These are phyloP conservation scores for Taphrina confusa DNA, from an alignment of 1,139 yeast species.

Conservation along the genomic window DNA sequence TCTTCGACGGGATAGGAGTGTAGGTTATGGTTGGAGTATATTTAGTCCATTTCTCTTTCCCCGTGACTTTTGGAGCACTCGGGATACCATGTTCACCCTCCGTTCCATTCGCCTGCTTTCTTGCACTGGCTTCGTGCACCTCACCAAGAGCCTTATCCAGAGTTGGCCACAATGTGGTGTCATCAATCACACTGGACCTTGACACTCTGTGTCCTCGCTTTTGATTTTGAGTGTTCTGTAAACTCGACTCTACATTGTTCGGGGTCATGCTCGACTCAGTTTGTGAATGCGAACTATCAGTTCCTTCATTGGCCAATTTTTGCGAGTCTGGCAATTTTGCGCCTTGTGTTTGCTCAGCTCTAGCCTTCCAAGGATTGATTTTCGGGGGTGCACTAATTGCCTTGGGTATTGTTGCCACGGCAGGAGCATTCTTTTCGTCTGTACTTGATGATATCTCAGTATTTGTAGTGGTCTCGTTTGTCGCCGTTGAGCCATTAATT, in stretches of 20 bases:
- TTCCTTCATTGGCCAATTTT: not conserved
- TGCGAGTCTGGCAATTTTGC: not conserved
- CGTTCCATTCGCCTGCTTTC: constrained; percentile 9
- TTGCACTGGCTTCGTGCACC: not conserved
- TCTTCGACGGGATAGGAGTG: constrained; percentile 20
- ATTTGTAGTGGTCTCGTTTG: constrained; percentile 19
- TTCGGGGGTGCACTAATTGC: constrained; percentile 19
- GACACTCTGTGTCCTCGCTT: constrained; percentile 4
- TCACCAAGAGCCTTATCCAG: constrained; percentile 35
- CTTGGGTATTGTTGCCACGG: not conserved
- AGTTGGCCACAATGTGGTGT: constrained; percentile 36
- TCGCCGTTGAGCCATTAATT: constrained; percentile 15
- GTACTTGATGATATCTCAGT: constrained; percentile 8
- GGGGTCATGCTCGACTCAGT: not conserved
- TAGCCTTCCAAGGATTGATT: constrained; percentile 31
- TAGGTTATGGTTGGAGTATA: constrained; percentile 35
- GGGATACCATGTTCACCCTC: not conserved
- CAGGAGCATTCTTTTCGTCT: not conserved
- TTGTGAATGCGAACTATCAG: not conserved
- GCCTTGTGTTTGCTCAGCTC: constrained; percentile 2
- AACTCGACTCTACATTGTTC: not conserved
- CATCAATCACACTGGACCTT: constrained; percentile 31
- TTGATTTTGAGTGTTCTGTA: not conserved
- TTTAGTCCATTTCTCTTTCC: constrained; percentile 36
- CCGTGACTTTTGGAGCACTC: constrained; percentile 27